These are phyloP conservation scores for Rhodotorula glutinis DNA, from an alignment of 1,284 basidiomycete species.

Conservation along the genomic window DNA sequence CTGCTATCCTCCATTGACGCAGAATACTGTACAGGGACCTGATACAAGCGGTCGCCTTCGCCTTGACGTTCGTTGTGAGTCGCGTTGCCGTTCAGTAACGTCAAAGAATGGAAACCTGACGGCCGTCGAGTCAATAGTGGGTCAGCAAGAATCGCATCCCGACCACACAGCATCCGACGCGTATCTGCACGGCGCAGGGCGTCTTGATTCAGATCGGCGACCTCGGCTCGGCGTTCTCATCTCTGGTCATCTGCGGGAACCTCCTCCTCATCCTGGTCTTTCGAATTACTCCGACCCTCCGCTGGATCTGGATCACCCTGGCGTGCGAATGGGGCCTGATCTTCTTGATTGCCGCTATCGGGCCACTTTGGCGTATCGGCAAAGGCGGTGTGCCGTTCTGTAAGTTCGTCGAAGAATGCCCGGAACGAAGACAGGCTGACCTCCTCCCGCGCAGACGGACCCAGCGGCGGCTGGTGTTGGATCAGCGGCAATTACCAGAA, in stretches of 20 bases:
- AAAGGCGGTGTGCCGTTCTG: slow-evolving; percentile 15
- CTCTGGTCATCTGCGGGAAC: slow-evolving; percentile 62
- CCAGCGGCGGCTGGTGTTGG: slow-evolving; percentile 30
- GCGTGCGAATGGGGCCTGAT: slow-evolving; percentile 4
- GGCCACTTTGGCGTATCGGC: slow-evolving; percentile 5
- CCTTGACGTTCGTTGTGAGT: slow-evolving; percentile 13
- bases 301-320: slow-evolving; percentile 1
- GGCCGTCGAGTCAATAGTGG: slow-evolving; percentile 7
- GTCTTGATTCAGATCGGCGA: slow-evolving; percentile 62
- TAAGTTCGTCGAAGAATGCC: background rate
- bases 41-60: slow-evolving; percentile 20
- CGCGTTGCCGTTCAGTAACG: too few relatives aligned
- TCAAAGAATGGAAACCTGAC: too few relatives aligned
- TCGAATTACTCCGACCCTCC: background rate
- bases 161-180: background rate
- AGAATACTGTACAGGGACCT: slow-evolving; percentile 15
- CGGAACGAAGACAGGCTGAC: too few relatives aligned
- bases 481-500: slow-evolving; percentile 1
- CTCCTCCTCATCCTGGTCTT: slow-evolving; percentile 52
- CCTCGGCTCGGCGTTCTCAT: slow-evolving; percentile 63
- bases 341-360: slow-evolving; percentile 6
- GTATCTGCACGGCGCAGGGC: slow-evolving; percentile 47
- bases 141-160: background rate
- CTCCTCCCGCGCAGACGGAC: slow-evolving; percentile 9
- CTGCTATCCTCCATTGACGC: background rate